Base-by-base conservation (phyloP, 2,329 filamentous ascomycete species). In the Penicillium sp. region DNA sequence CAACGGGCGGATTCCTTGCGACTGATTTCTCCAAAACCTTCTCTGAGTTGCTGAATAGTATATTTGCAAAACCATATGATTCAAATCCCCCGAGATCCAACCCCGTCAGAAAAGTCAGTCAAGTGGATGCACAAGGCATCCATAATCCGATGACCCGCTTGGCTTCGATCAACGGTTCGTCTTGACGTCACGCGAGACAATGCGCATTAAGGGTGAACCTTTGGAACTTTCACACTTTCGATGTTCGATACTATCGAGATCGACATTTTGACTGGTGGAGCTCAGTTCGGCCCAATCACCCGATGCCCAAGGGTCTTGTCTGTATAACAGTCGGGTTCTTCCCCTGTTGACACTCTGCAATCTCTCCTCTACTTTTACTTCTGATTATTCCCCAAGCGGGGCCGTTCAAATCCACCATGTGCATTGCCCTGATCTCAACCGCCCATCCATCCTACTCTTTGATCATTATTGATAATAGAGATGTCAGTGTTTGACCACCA, bases 401-500 rank as follows among this genome's bases (percentile, higher is more conserved):
- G 12, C 10, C 11, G 6, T 13, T n/a, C 25, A 11, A 4, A n/a
- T 11, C 11, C 9, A 27, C 37, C 33, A 89, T 89, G 84, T 89
- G 85, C 60, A 88, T 89, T 65, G 80, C 79, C 32, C 70, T 89
- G 30, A 69, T 86, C 41, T 85, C 84, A 16, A 89, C 84, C 12
- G 74, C 81, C 30, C 84, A 89, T 57, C 84, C 85, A 7, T 70
- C 75, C 49, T 89, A 89, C 64, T 74, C 82, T 16, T 72, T 89
- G 43, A 83, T 90, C 52, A 67, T 85, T 43, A 70, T 88, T 57
- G 79, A 88, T 66, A 90, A 90, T 61, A 77, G 85, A 52, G 85
- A 90, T 68, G 84, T 72, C 62, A 39, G 56, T 42, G 8, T 23
- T 23, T n/a, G 14, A 17, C 8, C 7, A 2, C n/a, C 26, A 3